phyloP scores from a whole-genome alignment of 768 basidiomycete genomes.

The Tricholoma sp. region DNA sequence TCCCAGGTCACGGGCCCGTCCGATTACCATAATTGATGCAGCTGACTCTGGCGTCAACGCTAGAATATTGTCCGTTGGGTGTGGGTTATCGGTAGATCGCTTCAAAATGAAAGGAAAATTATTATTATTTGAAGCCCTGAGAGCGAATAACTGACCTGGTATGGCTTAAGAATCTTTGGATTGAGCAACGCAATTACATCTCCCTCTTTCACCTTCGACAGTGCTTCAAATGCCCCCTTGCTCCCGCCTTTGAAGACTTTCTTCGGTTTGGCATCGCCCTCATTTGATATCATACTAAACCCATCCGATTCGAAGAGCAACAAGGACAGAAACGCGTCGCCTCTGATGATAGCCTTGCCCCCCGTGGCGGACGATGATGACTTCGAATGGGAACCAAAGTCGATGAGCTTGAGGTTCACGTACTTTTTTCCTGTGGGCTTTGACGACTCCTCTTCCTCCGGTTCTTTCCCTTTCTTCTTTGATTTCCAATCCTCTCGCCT shows the following conservation, averaged over 20 bases:
- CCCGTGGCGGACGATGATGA: constrained; percentile 49
- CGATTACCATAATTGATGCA: constrained; percentile 77
- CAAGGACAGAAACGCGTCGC: constrained; percentile 80
- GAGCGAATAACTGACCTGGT: constrained; percentile 49
- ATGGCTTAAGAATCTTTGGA: constrained; percentile 81
- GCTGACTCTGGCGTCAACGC: constrained; percentile 84
- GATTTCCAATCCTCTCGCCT: constrained; percentile 15
- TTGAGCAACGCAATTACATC: constrained; percentile 89
- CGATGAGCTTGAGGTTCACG: constrained; percentile 79
- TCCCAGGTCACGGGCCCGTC: constrained; percentile 82
- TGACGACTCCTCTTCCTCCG: constrained; percentile 25
- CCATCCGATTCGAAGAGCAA: constrained; percentile 86
- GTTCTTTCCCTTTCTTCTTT: constrained; percentile 32
- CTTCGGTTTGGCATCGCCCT: constrained; percentile 44
- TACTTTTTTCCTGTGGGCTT: constrained; percentile 70
- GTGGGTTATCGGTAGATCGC: constrained; percentile 53
- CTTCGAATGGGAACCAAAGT: constrained; percentile 64
- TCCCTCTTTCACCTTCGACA: constrained; percentile 82
- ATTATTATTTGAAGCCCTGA: neutral
- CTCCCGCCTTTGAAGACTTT: constrained; percentile 86
- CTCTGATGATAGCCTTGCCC: constrained; percentile 56
- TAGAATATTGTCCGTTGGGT: constrained; percentile 77
- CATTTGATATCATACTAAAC: constrained; percentile 49
- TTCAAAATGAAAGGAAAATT: constrained; percentile 15
- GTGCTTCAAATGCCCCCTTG: constrained; percentile 85